Base-by-base conservation (phyloP, 257 asterid genomes). In the Dorcoceras hygrometricum region DNA sequence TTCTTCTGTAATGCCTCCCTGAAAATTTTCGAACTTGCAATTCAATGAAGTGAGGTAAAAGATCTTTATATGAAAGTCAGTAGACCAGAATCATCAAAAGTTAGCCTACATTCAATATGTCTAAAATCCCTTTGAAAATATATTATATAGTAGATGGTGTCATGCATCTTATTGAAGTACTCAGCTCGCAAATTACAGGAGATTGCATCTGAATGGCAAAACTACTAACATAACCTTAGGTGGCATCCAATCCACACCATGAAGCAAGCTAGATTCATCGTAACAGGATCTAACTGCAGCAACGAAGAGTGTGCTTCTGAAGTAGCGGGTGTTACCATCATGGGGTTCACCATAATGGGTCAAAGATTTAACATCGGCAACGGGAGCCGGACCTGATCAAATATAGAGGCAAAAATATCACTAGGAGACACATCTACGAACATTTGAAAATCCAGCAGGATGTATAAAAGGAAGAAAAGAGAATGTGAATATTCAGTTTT, bases 1-100 rank as follows among this genome's bases (percentile, higher is more conserved):
- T 80, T 93, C 99, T 79, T 93, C 99, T 7, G 99, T 93, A 61
- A 93, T 83, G 58, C 99, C 97, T 61, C 96, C 99, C 99, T 93
- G 85, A 69, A 76, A 73, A 65, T 53, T 57, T 23, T 39, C n/a
- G 61, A 63, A 32, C 67, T 71, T 25, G 63, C 61, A 62, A 57
- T 24, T 12, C 26, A 68, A 16, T 55, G 63, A 63, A 66, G 43
- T 48, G 8, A 55, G 3, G 25, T 59, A 12, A 48, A 34, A 29
- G 31, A 22, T 57, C 62, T 39, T 62, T 26, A 4, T 43, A 68
- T 59, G 50, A 59, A n/a, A n/a, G n/a, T n/a, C 51, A 50, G 61
- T 14, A 27, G 50, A 67, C 60, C n/a, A 14, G 27, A 73, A 71
- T 24, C 57, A 67, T 23, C 63, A 65, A 54, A 65, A 46, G 18